Conservation (phyloP, 148 eudicot genomes). For the Vaccinium myrtillus region DNA sequence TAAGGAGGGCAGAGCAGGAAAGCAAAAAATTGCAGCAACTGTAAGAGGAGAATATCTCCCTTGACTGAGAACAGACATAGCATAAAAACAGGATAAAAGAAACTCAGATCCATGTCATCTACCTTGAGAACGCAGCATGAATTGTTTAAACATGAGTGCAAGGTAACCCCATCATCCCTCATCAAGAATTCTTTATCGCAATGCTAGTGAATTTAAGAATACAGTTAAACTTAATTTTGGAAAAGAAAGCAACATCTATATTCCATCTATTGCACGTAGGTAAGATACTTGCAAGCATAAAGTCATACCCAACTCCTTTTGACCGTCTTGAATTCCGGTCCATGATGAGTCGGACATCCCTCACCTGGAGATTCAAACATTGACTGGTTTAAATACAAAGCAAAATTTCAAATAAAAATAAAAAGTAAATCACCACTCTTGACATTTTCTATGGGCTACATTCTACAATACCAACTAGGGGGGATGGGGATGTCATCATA, state of each 20-base stretch:
- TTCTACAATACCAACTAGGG: constrained; percentile 3
- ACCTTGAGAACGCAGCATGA: constrained; percentile 62
- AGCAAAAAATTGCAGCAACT: neutral
- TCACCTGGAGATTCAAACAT: constrained; percentile 44
- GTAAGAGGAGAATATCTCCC: neutral
- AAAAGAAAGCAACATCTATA: constrained; percentile 24
- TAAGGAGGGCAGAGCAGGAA: constrained; percentile 3
- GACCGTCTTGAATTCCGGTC: constrained; percentile 90
- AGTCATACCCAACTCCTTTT: constrained; percentile 87
- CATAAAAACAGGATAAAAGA: neutral
- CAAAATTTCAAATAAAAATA: neutral
- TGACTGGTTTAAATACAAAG: neutral
- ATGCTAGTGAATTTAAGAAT: constrained; percentile 56
- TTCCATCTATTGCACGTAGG: constrained; percentile 20
- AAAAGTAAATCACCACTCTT: neutral
- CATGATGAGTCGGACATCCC: constrained; percentile 94
- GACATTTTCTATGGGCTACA: neutral
- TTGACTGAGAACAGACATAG: constrained; percentile 1
- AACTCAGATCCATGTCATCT: constrained; percentile 53
- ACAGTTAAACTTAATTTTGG: constrained; percentile 43
- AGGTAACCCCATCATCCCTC: constrained; percentile 64
- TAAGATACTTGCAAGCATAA: constrained; percentile 3
- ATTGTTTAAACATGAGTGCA: constrained; percentile 65
- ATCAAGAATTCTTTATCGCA: constrained; percentile 63
- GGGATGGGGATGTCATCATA: neutral